Conservation (phyloP, 805 yeast genomes). For the Teunomyces pallodes region DNA sequence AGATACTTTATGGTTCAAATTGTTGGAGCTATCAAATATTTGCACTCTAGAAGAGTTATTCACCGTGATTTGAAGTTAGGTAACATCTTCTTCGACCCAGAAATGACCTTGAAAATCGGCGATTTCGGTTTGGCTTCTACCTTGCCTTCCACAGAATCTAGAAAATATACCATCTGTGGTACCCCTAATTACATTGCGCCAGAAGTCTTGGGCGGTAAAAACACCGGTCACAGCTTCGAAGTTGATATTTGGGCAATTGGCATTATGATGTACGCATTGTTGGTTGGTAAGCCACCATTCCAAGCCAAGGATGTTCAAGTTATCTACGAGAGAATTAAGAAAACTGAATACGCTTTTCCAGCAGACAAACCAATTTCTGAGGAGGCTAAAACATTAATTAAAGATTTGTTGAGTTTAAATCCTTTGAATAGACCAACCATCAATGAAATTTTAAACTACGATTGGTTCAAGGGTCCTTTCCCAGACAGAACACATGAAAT, state of each 20-base stretch:
- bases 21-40: slow-evolving; percentile 88
- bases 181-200: slow-evolving; percentile 99
- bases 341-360: slow-evolving; percentile 79
- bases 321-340: slow-evolving; percentile 88
- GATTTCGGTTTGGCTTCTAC: slow-evolving; percentile 98
- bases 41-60: slow-evolving; percentile 88
- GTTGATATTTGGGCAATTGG: slow-evolving; percentile 99
- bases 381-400: slow-evolving; percentile 72
- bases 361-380: slow-evolving; percentile 60
- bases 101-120: slow-evolving; percentile 93
- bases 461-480: slow-evolving; percentile 86
- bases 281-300: slow-evolving; percentile 95
- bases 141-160: slow-evolving; percentile 62
- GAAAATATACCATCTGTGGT: slow-evolving; percentile 94
- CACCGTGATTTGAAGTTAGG: slow-evolving; percentile 97
- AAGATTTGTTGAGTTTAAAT: slow-evolving; percentile 68
- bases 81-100: slow-evolving; percentile 88
- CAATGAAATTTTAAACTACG: slow-evolving; percentile 73
- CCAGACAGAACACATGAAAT: slow-evolving; percentile 66
- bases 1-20: slow-evolving; percentile 88
- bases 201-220: slow-evolving; percentile 87
- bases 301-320: slow-evolving; percentile 92
- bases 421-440: slow-evolving; percentile 82
- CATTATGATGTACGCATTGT: slow-evolving; percentile 89
- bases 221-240: slow-evolving; percentile 86